These are phyloP conservation scores for Cutaneotrichosporon cutaneum DNA, from an alignment of 1,284 basidiomycete genomes.

Conservation along the genomic window DNA sequence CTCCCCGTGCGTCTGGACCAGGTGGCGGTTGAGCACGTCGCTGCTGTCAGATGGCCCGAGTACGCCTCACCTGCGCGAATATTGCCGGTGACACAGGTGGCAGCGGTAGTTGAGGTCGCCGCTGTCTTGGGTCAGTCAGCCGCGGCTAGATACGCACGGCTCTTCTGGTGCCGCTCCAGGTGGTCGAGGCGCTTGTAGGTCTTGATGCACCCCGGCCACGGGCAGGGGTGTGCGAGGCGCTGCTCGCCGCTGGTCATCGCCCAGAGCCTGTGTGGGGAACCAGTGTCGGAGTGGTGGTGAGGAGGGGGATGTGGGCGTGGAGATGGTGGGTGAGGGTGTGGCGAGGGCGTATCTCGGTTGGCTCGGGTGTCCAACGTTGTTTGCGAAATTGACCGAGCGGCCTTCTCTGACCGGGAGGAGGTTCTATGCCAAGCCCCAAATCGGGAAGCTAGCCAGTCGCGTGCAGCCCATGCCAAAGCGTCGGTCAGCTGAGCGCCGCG, in stretches of 20 bases:
- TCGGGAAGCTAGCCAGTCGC: background rate
- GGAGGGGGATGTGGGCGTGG: background rate
- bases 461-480: too few species aligned
- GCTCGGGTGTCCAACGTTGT: background rate
- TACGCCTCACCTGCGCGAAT: conserved; percentile 23
- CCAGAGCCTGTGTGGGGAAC: background rate
- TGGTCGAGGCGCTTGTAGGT: conserved; percentile 26
- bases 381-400: conserved; percentile 8
- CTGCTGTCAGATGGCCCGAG: conserved; percentile 9
- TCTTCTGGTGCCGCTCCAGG: conserved; percentile 26
- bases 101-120: conserved; percentile 27
- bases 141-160: conserved; percentile 16
- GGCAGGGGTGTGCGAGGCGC: conserved; percentile 15
- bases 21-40: conserved; percentile 29
- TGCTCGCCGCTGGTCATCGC: conserved; percentile 1
- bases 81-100: conserved; percentile 22
- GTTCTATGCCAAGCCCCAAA: too few species aligned
- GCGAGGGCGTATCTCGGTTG: background rate
- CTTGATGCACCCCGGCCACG: conserved; percentile 28
- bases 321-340: conserved; percentile 2
- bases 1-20: conserved; percentile 25
- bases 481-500: too few species aligned
- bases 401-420: background rate
- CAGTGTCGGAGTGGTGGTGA: background rate
- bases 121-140: conserved; percentile 17